Evolutionary conservation across 2,329 filamentous ascomycete species (phyloP).

Genomic region (Phoma sp.): DNA sequence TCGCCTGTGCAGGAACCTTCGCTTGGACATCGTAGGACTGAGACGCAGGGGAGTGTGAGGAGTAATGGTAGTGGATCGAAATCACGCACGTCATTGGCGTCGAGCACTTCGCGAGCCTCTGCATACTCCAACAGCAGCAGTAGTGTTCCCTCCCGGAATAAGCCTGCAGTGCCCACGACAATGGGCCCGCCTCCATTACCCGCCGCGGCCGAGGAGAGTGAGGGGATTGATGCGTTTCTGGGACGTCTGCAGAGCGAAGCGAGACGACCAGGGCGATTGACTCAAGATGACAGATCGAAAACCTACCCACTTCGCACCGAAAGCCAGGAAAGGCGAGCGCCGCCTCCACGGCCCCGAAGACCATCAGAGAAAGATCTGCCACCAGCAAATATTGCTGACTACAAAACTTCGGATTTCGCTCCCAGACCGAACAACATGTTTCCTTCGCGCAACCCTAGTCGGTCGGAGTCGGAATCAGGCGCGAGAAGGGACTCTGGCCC

Average conservation of each 20-base stretch:
- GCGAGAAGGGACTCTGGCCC: constrained; percentile 8
- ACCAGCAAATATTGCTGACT: constrained; percentile 27
- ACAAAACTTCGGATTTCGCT: constrained; percentile 25
- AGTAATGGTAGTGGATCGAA: constrained; percentile 37
- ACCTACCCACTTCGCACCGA: constrained; percentile 32
- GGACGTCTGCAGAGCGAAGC: constrained; percentile 45
- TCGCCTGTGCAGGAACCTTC: constrained; percentile 28
- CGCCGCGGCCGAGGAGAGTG: constrained; percentile 28
- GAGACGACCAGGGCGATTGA: constrained; percentile 21
- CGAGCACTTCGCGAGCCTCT: constrained; percentile 40
- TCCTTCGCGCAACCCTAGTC: constrained; percentile 33
- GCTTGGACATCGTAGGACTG: constrained; percentile 43
- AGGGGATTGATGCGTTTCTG: constrained; percentile 49
- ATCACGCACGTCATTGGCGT: constrained; percentile 36
- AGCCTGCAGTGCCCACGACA: constrained; percentile 17
- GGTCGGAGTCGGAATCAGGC: constrained; percentile 25
- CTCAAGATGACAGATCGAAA: constrained; percentile 25
- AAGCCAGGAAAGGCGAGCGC: constrained; percentile 25
- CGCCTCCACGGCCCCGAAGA: constrained; percentile 30
- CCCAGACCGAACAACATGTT: constrained; percentile 28
- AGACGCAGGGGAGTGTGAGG: constrained; percentile 42
- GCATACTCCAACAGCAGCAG: constrained; percentile 36
- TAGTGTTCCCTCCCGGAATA: constrained; percentile 33
- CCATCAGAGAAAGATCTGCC: constrained; percentile 37
- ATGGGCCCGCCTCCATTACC: constrained; percentile 25